Evolutionary conservation across 108 stramenopile genomes (phyloP).

Genomic region (Cyclotella cryptica): DNA sequence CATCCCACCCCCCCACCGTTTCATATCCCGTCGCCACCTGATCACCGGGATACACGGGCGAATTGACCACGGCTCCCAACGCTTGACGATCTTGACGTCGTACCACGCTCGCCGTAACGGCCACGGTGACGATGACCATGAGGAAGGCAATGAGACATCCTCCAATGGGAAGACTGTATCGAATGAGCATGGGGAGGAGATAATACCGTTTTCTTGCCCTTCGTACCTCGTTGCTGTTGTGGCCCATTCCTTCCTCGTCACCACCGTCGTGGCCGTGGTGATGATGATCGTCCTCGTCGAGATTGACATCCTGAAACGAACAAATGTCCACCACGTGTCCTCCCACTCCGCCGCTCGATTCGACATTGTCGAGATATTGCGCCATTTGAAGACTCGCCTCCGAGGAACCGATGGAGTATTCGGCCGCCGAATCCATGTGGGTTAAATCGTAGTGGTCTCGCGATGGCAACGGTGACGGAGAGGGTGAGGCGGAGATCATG

Average conservation of each 20-base stretch:
- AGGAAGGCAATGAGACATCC: constrained; percentile 5
- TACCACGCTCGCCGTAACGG: neutral
- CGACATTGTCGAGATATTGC: constrained; percentile 27
- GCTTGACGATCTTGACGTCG: neutral
- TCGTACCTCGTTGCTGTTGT: neutral
- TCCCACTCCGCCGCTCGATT: neutral
- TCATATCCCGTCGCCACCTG: neutral
- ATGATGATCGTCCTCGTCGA: neutral
- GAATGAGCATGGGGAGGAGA: constrained; percentile 27
- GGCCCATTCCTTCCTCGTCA: no score
- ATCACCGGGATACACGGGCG: neutral
- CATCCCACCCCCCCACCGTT: neutral
- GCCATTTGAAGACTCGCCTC: constrained; percentile 20
- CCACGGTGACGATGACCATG: constrained; percentile 5
- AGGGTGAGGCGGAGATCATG: no score
- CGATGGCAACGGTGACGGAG: neutral
- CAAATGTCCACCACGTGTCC: constrained; percentile 7
- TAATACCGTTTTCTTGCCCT: constrained; percentile 25
- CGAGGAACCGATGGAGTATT: constrained; percentile 6
- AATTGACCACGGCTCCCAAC: neutral
- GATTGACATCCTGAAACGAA: constrained; percentile 20
- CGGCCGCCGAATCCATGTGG: constrained; percentile 5
- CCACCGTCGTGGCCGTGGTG: no score
- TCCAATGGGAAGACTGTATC: constrained; percentile 11
- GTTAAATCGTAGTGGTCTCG: neutral